Evolutionary conservation across 1,284 basidiomycete genomes (phyloP), one percentile per base, ranked within the genome.

Genomic region (Fomitopsis palustris): DNA sequence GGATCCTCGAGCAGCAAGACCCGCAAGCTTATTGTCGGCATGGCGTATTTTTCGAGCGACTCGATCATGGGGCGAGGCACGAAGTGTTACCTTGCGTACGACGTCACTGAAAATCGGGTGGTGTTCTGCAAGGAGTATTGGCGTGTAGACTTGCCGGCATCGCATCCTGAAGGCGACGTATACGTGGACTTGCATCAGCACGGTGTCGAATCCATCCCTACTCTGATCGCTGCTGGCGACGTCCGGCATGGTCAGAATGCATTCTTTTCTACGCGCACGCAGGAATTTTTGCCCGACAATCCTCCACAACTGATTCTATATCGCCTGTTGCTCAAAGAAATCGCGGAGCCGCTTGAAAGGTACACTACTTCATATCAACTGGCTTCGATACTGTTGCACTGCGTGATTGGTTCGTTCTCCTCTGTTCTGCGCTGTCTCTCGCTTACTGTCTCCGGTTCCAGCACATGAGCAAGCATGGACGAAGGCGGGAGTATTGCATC

Each of bases 71-170:
- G 62, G 4, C 57, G 60, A 7, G 53, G 45, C 8, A 61, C 57
- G 4, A 59, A 57, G 3, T 39, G 31, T 3, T 63, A 61, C 35
- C 59, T 57, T 57, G 62, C 62, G 1, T 55, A 61, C 9, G 47
- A 57, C 14, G 27, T 37, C 1, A 16, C 21, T 2, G 17, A 29
- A 10, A n/a, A 12, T 2, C 35, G 12, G 12, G 47, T 53, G 2
- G 52, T 56, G 6, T 43, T 58, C 17, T 49, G 61, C 16, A 63
- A 63, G 49, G 59, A 61, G 21, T 57, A 55, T 0, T 61, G 62
- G 59, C 54, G 62, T 8, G 39, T 54, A 19, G 39, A 29, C 19
- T 41, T 29, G 17, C 12, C 16, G 2, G 41, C 27, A 4, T 19
- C 10, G 10, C 53, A 49, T 29, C 39, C 14, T 14, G 62, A 63